Conservation (phyloP, 2,329 filamentous ascomycete genomes). For the Fusarium guadeloupense region DNA sequence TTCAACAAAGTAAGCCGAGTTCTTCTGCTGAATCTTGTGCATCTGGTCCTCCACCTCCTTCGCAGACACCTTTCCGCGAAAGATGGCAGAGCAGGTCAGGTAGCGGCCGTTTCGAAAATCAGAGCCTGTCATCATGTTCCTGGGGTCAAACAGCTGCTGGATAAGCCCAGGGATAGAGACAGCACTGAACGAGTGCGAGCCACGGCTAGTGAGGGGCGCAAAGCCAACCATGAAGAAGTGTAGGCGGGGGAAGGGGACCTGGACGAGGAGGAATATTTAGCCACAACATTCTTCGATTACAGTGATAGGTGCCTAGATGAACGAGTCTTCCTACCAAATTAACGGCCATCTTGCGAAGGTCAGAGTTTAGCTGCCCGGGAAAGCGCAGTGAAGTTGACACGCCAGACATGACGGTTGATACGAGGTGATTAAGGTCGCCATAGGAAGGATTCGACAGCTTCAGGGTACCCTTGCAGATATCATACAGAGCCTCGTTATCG, state of each 20-base stretch:
- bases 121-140: slow-evolving; percentile 99
- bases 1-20: slow-evolving; percentile 99
- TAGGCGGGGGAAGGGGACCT: slow-evolving; percentile 99
- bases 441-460: slow-evolving; percentile 99
- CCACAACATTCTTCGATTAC: too few relatives aligned
- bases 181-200: slow-evolving; percentile 93
- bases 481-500: slow-evolving; percentile 99
- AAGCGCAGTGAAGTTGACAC: slow-evolving; percentile 99
- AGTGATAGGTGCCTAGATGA: too few relatives aligned
- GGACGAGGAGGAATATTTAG: slow-evolving; percentile 97
- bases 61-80: slow-evolving; percentile 99
- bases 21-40: slow-evolving; percentile 99
- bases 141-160: slow-evolving; percentile 99
- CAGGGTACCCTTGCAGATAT: slow-evolving; percentile 99
- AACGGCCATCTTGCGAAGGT: slow-evolving; percentile 98
- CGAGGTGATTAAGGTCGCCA: slow-evolving; percentile 98
- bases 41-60: slow-evolving; percentile 99
- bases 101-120: slow-evolving; percentile 99
- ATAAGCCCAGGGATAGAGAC: slow-evolving; percentile 98
- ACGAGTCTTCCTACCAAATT: slow-evolving; percentile 72
- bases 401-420: slow-evolving; percentile 99
- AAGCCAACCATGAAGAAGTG: slow-evolving; percentile 99
- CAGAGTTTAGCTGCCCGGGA: slow-evolving; percentile 99
- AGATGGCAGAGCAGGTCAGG: slow-evolving; percentile 99
- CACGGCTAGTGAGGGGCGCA: slow-evolving; percentile 90